Evolutionary conservation across 495 filamentous ascomycete genomes (phyloP).

Genomic region (Xylaria castorea): DNA sequence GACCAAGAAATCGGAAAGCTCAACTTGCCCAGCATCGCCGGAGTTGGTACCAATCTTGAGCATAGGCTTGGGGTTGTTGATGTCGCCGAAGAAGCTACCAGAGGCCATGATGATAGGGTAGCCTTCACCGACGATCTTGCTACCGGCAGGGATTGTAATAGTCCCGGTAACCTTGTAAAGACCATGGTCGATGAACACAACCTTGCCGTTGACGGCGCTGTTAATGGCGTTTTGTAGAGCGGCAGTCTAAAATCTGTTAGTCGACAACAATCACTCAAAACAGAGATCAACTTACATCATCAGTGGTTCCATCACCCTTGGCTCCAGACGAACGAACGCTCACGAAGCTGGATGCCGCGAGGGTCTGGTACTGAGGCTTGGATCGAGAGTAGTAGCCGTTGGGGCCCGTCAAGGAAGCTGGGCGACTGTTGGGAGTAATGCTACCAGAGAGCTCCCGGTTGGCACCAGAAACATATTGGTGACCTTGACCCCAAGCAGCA

Average conservation of each 20-base stretch:
- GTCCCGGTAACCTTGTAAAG: constrained; percentile 71
- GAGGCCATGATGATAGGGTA: constrained; percentile 86
- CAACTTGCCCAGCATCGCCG: constrained; percentile 75
- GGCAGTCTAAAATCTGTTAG: constrained; percentile 51
- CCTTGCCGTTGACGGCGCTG: constrained; percentile 61
- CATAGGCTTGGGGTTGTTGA: constrained; percentile 70
- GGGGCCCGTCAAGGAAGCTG: constrained; percentile 45
- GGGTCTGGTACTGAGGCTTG: constrained; percentile 65
- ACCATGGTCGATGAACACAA: constrained; percentile 65
- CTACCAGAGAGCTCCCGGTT: constrained; percentile 42
- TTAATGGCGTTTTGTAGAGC: constrained; percentile 66
- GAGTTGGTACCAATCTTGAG: constrained; percentile 75
- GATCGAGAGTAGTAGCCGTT: constrained; percentile 59
- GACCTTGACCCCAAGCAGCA: constrained; percentile 54
- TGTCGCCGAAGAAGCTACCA: constrained; percentile 73
- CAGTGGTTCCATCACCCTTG: constrained; percentile 72
- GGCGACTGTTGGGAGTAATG: constrained; percentile 49
- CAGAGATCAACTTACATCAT: constrained; percentile 60
- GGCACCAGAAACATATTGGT: constrained; percentile 53
- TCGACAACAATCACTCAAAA: constrained; percentile 50
- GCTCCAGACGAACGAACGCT: constrained; percentile 71
- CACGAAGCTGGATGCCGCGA: constrained; percentile 60
- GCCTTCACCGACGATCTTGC: constrained; percentile 81
- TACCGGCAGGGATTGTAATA: constrained; percentile 65
- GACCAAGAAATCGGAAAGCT: constrained; percentile 82